Conservation (phyloP, 768 basidiomycete genomes). For the Boletus insuetus region DNA sequence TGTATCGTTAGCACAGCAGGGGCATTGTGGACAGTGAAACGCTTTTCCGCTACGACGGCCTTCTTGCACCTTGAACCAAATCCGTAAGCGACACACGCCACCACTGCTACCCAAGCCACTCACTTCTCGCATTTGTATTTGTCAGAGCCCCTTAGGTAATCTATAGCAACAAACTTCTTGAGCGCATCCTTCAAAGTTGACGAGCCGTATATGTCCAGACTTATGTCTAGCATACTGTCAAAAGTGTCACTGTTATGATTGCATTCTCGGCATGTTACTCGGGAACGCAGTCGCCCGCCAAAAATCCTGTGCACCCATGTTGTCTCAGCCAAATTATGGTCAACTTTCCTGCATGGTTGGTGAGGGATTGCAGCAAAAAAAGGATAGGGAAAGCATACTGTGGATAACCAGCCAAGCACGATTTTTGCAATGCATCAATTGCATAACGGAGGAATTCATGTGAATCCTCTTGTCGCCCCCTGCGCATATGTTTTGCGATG, state of each 20-base stretch:
- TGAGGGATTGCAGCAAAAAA: slow-evolving; percentile 11
- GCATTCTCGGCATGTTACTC: slow-evolving; percentile 84
- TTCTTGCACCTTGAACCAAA: slow-evolving; percentile 74
- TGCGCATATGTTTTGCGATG: slow-evolving; percentile 88
- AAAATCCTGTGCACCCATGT: slow-evolving; percentile 96
- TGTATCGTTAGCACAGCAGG: slow-evolving; percentile 89
- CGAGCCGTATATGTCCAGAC: slow-evolving; percentile 77
- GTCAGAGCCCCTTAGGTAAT: slow-evolving; percentile 84
- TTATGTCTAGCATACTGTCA: slow-evolving; percentile 91
- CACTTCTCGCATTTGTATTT: slow-evolving; percentile 99
- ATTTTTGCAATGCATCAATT: slow-evolving; percentile 87
- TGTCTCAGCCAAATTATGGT: slow-evolving; percentile 71
- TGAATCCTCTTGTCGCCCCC: slow-evolving; percentile 94
- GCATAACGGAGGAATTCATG: slow-evolving; percentile 97
- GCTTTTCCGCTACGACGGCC: slow-evolving; percentile 85
- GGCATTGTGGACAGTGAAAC: slow-evolving; percentile 84
- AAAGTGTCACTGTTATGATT: slow-evolving; percentile 91
- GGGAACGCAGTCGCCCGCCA: slow-evolving; percentile 86
- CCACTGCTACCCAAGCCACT: slow-evolving; percentile 30
- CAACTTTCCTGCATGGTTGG: slow-evolving; percentile 53
- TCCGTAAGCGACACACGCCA: slow-evolving; percentile 4
- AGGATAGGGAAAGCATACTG: slow-evolving; percentile 47
- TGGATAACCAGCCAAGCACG: slow-evolving; percentile 68
- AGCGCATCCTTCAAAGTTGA: slow-evolving; percentile 68
- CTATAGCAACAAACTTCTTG: slow-evolving; percentile 75